A percentile compares a stretch with the other conserved stretches of the same genome.
Evolutionary conservation across 192 early-diverging fungal species (phyloP).

Genomic region (Funneliformis mosseae): DNA sequence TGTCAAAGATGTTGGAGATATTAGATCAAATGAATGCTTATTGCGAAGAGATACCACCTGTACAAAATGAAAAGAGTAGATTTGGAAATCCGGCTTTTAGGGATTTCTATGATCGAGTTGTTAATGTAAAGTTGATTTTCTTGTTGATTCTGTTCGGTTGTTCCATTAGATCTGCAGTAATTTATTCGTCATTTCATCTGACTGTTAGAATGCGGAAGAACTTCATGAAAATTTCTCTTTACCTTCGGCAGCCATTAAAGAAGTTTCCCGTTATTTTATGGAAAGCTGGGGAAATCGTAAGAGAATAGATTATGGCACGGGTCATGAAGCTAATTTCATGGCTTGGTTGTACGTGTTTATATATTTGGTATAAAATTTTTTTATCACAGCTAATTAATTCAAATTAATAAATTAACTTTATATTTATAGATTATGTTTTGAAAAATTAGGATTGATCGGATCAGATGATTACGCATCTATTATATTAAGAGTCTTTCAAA

Average conservation of each 20-base stretch:
- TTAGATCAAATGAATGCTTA: constrained; percentile 67
- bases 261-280: no score
- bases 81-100: no score
- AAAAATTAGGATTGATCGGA: constrained; percentile 71
- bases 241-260: no score
- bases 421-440: constrained; percentile 66
- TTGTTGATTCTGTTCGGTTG: no score
- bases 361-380: constrained; percentile 37
- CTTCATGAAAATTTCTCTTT: no score
- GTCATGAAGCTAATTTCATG: constrained; percentile 93
- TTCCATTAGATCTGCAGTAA: no score
- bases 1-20: constrained; percentile 62
- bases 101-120: no score
- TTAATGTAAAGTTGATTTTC: no score
- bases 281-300: constrained; percentile 87
- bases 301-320: constrained; percentile 97
- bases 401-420: background rate
- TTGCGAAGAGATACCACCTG: constrained; percentile 69
- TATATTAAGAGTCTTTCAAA: constrained; percentile 73
- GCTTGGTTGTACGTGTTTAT: constrained; percentile 66
- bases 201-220: constrained; percentile 36
- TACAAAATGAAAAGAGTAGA: no score
- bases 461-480: constrained; percentile 70
- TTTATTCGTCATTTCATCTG: background rate
- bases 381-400: no score